Evolutionary conservation across 345 rosid species (phyloP), one percentile per base, ranked within the genome.

Genomic region (Brassica incana): DNA sequence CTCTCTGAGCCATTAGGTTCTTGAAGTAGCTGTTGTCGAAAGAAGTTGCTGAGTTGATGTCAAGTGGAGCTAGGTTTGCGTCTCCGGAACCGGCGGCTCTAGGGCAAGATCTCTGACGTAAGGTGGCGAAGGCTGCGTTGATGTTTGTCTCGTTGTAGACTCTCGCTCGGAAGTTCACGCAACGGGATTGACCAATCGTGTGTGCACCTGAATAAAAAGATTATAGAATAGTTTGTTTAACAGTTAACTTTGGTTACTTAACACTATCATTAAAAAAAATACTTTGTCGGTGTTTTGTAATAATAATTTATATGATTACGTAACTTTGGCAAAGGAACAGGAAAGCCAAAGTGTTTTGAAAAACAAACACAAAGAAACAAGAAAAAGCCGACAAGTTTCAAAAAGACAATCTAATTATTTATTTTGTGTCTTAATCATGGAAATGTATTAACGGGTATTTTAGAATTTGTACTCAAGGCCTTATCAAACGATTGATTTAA

Each of bases 151-250:
- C 92, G 60, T 87, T 90, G 88, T 94, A 94, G 74, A 94, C 79
- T 59, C 88, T 85, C 0, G 75, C 8, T 63, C 97, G 85, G 88
- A 92, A 91, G 32, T 2, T 75, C 11, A 76, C 67, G 89, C 99
- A 94, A 73, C 90, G 78, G 15, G 97, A 69, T 85, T 87, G 91
- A 16, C 99, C 99, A 1, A 92, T 87, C 3, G 97, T 94, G 80
- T 94, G 98, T 0, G 87, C 75, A 8, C 97, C 98, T 91, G 77
- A 7, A 62, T 8, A 6, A 5, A 12, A n/a, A 20, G 4, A 18
- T 29, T 8, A 77, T 48, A 8, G 36, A 36, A 5, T 65, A 18
- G 16, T 63, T 80, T 11, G 60, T 35, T 80, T 58, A 62, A 18
- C 20, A 18, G 20, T 18, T 18, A 18, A 18, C 20, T 18, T 18